Conservation (phyloP, 192 early-diverging fungal species). For the Rhizoclosmatium sp. region DNA sequence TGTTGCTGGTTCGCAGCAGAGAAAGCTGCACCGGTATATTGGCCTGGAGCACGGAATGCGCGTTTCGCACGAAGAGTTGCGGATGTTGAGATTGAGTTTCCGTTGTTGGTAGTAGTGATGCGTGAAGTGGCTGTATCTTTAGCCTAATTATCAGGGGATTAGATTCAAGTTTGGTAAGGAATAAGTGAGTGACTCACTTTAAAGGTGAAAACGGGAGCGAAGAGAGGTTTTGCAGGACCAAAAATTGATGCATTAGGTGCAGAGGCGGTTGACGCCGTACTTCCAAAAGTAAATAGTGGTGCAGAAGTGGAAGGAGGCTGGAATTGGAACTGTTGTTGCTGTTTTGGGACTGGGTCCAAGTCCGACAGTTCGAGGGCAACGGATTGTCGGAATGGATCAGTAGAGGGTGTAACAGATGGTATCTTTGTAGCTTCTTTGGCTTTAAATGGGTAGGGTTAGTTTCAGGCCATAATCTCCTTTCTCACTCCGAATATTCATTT, state of each 20-base stretch:
- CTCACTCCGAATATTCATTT: no score
- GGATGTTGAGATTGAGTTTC: neutral
- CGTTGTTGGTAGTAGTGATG: neutral
- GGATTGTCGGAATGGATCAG: conserved; percentile 15
- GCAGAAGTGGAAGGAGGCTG: neutral
- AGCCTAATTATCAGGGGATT: neutral
- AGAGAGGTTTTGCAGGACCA: conserved; percentile 32
- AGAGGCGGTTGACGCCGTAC: neutral
- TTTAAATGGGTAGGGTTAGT: neutral
- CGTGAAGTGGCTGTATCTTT: neutral
- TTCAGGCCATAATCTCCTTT: no score
- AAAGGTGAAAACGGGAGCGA: conserved; percentile 31
- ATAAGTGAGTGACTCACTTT: conserved; percentile 9
- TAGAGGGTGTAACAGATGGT: neutral
- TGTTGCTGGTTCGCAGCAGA: neutral
- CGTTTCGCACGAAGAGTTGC: neutral
- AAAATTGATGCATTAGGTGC: conserved; percentile 7
- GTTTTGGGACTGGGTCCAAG: neutral
- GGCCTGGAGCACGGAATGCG: neutral
- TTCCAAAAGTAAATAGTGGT: conserved; percentile 30
- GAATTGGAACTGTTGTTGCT: neutral
- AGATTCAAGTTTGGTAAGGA: neutral
- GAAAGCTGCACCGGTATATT: conserved; percentile 27
- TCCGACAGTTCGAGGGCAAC: conserved; percentile 17
- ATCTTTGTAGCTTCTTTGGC: conserved; percentile 2